phyloP scores from a whole-genome alignment of 148 eudicot genomes.

The Vaccinium corymbosum region DNA sequence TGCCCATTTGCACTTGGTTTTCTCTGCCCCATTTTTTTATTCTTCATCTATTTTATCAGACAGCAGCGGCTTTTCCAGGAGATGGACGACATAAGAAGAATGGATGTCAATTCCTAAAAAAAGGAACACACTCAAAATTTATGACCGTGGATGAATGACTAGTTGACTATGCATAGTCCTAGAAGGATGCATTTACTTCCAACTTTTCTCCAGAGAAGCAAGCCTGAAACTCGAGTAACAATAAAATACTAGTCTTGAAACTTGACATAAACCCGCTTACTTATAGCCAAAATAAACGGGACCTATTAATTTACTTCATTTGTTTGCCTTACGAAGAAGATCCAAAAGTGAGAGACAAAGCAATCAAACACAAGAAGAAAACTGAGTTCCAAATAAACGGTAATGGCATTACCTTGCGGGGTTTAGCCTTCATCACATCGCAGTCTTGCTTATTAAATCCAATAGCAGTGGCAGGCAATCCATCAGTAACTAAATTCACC shows the following conservation, averaged over 20 bases:
- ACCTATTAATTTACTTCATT: not conserved
- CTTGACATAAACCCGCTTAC: not conserved
- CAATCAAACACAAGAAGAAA: not conserved
- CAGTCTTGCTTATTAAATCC: constrained; percentile 97
- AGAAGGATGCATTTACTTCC: not conserved
- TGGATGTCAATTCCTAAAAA: not conserved
- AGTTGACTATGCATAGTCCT: not conserved
- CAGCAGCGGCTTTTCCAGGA: not conserved
- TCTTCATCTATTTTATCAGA: not conserved
- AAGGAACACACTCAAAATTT: not conserved
- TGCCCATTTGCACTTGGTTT: not conserved
- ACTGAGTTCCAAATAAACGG: not conserved
- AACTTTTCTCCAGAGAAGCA: not conserved
- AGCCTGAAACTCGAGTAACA: not conserved
- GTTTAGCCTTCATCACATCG: constrained; percentile 98
- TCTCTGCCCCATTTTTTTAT: not conserved
- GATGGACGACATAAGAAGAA: not conserved
- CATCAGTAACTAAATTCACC: constrained; percentile 99
- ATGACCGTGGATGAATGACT: not conserved
- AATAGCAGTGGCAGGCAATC: constrained; percentile 99
- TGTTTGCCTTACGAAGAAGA: not conserved
- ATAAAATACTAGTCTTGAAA: not conserved
- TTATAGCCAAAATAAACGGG: not conserved
- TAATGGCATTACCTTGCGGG: constrained; percentile 69
- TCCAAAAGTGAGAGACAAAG: not conserved